Evolutionary conservation across 1,284 basidiomycete genomes (phyloP).

Genomic region (Acaromyces ingoldii): DNA sequence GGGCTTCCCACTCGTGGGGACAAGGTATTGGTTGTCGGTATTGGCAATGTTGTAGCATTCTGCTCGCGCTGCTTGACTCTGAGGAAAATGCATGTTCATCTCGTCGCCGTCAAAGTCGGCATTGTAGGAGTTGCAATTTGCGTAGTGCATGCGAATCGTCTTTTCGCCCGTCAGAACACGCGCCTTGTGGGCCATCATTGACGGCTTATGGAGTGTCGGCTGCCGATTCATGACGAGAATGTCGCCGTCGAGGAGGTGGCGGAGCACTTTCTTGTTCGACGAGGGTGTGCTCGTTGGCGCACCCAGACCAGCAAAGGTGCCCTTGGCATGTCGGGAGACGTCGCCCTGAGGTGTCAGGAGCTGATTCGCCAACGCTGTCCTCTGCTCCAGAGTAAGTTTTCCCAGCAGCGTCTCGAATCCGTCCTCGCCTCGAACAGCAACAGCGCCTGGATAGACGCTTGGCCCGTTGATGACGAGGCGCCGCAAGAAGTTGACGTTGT

Average conservation of each 20-base stretch:
- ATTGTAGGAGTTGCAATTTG: constrained; percentile 99
- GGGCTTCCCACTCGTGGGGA: constrained; percentile 95
- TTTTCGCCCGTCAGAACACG: constrained; percentile 90
- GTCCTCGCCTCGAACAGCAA: constrained; percentile 91
- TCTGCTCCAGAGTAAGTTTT: constrained; percentile 74
- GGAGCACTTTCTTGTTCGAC: constrained; percentile 94
- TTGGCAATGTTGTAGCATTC: constrained; percentile 76
- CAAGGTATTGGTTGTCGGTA: constrained; percentile 97
- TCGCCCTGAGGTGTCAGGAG: constrained; percentile 82
- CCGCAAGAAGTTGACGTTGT: constrained; percentile 83
- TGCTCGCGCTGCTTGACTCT: constrained; percentile 86
- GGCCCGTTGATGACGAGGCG: constrained; percentile 90
- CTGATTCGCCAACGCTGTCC: constrained; percentile 94
- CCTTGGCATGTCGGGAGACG: constrained; percentile 52
- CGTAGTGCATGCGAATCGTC: constrained; percentile 99
- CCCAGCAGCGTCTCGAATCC: constrained; percentile 57
- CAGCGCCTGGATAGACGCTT: constrained; percentile 83
- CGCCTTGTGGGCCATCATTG: constrained; percentile 98
- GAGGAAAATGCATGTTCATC: constrained; percentile 99
- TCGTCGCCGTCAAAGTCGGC: constrained; percentile 99
- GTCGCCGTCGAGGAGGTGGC: constrained; percentile 91
- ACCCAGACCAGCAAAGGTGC: constrained; percentile 47
- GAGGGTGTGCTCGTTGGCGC: constrained; percentile 50
- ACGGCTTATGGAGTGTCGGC: constrained; percentile 98
- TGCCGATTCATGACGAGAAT: constrained; percentile 95